Conservation (phyloP, 345 rosid species). For the Camelina laxa region DNA sequence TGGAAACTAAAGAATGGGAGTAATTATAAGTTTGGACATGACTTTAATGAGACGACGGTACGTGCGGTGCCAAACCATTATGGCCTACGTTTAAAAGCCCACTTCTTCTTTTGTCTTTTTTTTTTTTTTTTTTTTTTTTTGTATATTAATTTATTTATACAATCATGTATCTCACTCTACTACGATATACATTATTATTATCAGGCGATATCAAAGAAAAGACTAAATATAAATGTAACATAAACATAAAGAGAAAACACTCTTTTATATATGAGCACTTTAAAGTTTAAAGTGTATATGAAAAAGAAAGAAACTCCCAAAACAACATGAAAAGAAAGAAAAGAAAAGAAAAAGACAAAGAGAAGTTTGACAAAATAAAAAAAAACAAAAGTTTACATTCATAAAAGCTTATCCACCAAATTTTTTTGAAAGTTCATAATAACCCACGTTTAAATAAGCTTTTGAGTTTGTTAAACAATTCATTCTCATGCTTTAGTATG, state of each 20-base stretch:
- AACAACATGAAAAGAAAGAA: slow-evolving; percentile 25
- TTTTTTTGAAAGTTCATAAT: slow-evolving; percentile 9
- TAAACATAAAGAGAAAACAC: neutral
- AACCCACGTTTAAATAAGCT: slow-evolving; percentile 1
- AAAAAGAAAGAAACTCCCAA: slow-evolving; percentile 20
- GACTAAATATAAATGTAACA: neutral
- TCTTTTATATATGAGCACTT: slow-evolving; percentile 23
- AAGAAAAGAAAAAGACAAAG: slow-evolving; percentile 19
- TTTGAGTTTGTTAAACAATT: neutral
- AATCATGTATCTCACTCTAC: neutral
- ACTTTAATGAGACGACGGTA: slow-evolving; percentile 40
- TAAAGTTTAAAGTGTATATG: slow-evolving; percentile 17
- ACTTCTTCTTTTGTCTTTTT: neutral
- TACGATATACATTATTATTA: neutral
- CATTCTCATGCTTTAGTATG: neutral
- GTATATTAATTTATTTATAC: slow-evolving; percentile 9
- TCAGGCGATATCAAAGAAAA: neutral
- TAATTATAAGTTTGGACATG: slow-evolving; percentile 29
- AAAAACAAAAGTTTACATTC: neutral
- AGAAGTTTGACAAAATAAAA: slow-evolving; percentile 8
- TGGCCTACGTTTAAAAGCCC: slow-evolving; percentile 41
- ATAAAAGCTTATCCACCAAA: slow-evolving; percentile 21
- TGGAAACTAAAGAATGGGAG: neutral
- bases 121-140: slow-evolving; percentile 12
- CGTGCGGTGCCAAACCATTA: slow-evolving; percentile 42